phyloP scores from a whole-genome alignment of 768 basidiomycete species.

The Podaxis sp. region DNA sequence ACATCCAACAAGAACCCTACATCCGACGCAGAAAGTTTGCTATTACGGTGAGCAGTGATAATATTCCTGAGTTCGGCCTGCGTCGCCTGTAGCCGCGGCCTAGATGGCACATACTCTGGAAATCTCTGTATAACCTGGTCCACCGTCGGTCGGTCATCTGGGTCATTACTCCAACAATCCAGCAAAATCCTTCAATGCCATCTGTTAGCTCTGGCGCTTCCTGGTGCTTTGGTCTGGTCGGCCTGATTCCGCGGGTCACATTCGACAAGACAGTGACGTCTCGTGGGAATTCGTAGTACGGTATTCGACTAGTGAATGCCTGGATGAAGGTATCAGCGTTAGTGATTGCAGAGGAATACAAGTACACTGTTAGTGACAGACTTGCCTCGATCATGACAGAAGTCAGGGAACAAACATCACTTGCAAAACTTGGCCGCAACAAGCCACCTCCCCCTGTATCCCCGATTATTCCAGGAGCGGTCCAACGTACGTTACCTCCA shows the following conservation, averaged over 20 bases:
- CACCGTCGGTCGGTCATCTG: neutral
- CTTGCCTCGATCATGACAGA: slow-evolving; percentile 22
- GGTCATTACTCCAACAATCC: slow-evolving; percentile 1
- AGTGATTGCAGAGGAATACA: neutral
- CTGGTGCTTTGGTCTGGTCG: slow-evolving; percentile 5
- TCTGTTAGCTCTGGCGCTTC: neutral
- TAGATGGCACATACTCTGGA: neutral
- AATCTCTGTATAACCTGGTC: neutral
- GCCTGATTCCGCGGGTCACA: slow-evolving; percentile 19
- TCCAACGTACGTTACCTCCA: slow-evolving; percentile 5
- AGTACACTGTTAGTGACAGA: neutral
- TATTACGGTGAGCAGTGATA: neutral
- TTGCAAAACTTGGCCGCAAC: neutral
- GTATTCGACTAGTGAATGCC: slow-evolving; percentile 22
- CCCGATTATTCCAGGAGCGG: slow-evolving; percentile 12
- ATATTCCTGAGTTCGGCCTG: neutral
- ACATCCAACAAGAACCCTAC: neutral
- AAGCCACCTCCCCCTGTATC: neutral
- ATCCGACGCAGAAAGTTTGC: neutral
- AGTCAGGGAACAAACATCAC: slow-evolving; percentile 21
- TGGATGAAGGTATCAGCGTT: neutral
- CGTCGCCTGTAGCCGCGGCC: too few species aligned
- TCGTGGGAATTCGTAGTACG: slow-evolving; percentile 19
- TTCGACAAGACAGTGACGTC: slow-evolving; percentile 21
- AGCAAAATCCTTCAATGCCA: neutral